Evolutionary conservation across 2,329 filamentous ascomycete species (phyloP).

Genomic region (Clarireedia paspali): DNA sequence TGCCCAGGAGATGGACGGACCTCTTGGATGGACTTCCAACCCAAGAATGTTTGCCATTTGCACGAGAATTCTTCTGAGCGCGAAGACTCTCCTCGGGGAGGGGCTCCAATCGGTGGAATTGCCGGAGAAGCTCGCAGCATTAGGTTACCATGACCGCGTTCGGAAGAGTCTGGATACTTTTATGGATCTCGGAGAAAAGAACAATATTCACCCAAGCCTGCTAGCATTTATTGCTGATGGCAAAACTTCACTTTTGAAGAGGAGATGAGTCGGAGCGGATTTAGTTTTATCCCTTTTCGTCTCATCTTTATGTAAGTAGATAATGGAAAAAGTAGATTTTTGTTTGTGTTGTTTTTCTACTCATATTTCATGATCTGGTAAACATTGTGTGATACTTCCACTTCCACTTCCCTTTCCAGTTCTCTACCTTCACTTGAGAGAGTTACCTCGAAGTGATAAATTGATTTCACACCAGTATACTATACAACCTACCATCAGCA

Average conservation of each 20-base stretch:
- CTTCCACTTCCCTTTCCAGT: too few species aligned
- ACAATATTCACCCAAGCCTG: conserved; percentile 4
- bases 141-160: neutral
- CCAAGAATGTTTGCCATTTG: conserved; percentile 59
- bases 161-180: neutral
- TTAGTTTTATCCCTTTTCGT: neutral
- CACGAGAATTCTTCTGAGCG: conserved; percentile 34
- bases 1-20: conserved; percentile 44
- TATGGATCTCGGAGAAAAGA: neutral
- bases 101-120: neutral
- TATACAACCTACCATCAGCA: too few species aligned
- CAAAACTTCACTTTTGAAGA: neutral
- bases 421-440: too few species aligned
- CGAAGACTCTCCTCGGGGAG: conserved; percentile 10
- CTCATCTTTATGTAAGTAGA: neutral
- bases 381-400: too few species aligned
- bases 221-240: neutral
- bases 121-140: neutral
- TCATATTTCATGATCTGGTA: too few species aligned
- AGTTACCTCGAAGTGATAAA: too few species aligned
- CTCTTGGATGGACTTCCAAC: conserved; percentile 66
- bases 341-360: too few species aligned
- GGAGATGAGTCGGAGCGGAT: neutral
- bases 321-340: too few species aligned
- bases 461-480: too few species aligned